Evolutionary conservation across 208 protist genomes (phyloP).

Genomic region (Trypanosoma lewisi): DNA sequence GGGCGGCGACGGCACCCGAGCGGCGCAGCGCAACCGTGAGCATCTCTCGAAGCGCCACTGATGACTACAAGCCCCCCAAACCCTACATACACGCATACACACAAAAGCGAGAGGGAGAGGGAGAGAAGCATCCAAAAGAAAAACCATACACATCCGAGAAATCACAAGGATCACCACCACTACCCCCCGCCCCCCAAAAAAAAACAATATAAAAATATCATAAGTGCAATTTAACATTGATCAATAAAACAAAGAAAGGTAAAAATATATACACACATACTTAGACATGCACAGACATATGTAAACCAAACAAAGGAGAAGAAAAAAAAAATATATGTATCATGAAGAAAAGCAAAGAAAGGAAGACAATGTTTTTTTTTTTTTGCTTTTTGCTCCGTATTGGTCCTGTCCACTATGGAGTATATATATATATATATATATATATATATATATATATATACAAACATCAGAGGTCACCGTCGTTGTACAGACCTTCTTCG

Average conservation of each 20-base stretch:
- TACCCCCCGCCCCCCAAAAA: too few species aligned
- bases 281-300: neutral
- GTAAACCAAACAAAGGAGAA: neutral
- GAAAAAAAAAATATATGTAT: too few species aligned
- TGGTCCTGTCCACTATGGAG: too few species aligned
- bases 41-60: neutral
- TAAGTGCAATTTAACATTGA: too few species aligned
- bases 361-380: neutral
- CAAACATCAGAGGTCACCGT: constrained; percentile 25
- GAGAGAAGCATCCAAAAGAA: neutral
- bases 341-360: neutral
- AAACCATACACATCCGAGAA: constrained; percentile 19
- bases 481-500: too few species aligned
- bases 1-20: neutral
- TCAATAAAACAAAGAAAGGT: too few species aligned
- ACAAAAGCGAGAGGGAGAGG: too few species aligned
- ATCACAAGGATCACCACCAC: too few species aligned
- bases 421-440: too few species aligned
- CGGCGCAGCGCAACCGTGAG: constrained; percentile 1
- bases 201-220: too few species aligned
- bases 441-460: too few species aligned
- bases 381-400: constrained; percentile 2
- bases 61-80: neutral
- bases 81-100: neutral
- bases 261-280: neutral